A percentile compares a stretch with the other conserved stretches of the same genome.
Conservation (phyloP, 1,139 yeast species). For the Hyphopichia khmerensis region DNA sequence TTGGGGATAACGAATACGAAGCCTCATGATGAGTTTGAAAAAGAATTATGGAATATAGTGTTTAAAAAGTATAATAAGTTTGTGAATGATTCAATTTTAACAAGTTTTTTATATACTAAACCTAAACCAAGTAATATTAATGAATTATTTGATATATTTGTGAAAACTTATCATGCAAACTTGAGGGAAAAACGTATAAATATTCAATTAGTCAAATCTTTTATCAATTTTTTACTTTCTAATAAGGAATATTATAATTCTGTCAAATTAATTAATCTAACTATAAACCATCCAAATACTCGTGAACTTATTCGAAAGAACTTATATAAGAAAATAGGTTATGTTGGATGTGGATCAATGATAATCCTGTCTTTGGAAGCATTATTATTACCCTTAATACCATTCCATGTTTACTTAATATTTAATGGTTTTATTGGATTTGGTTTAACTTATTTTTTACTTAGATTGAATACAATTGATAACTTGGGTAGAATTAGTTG, state of each 20-base stretch:
- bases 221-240: conserved; percentile 18
- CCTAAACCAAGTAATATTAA: conserved; percentile 21
- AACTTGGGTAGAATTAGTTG: conserved; percentile 32
- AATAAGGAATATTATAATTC: conserved; percentile 35
- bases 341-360: neutral
- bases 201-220: neutral
- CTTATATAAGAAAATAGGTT: neutral
- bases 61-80: conserved; percentile 10
- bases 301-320: conserved; percentile 4
- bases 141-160: conserved; percentile 14
- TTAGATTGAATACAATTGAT: conserved; percentile 14
- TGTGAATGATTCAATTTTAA: conserved; percentile 11
- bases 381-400: conserved; percentile 1
- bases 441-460: conserved; percentile 6
- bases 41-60: conserved; percentile 12
- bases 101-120: conserved; percentile 17
- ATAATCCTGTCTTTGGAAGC: conserved; percentile 4
- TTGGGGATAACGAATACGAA: conserved; percentile 11
- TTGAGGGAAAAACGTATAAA: neutral
- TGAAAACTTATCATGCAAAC: conserved; percentile 9
- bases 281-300: conserved; percentile 13
- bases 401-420: neutral
- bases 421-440: neutral
- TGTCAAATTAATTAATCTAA: conserved; percentile 30
- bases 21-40: conserved; percentile 17